Conservation (phyloP, 257 asterid genomes). For the Nicotiana undulata region DNA sequence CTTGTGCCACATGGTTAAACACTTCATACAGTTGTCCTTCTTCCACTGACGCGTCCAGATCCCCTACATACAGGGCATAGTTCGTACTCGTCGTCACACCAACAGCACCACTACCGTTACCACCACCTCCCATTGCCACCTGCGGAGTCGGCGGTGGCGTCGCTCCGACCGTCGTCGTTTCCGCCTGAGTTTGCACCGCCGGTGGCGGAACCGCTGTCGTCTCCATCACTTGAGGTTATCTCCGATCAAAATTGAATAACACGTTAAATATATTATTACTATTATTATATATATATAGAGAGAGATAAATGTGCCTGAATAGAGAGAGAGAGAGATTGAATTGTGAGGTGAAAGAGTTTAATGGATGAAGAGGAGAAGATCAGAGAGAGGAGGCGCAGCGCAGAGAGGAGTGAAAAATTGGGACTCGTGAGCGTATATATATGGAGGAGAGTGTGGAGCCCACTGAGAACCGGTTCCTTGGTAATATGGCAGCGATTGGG, state of each 20-base stretch:
- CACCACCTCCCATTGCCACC: neutral
- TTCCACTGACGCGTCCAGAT: conserved; percentile 58
- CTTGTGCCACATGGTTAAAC: conserved; percentile 63
- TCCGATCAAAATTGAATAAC: neutral
- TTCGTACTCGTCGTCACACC: conserved; percentile 16
- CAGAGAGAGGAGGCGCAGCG: neutral
- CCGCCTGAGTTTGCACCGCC: conserved; percentile 20
- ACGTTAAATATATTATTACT: neutral
- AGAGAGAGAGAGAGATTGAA: neutral
- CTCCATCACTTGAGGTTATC: conserved; percentile 25
- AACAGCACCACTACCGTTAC: neutral
- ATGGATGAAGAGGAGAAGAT: neutral
- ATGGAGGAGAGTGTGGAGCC: neutral
- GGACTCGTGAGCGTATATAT: neutral
- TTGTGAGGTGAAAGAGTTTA: neutral
- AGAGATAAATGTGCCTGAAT: neutral
- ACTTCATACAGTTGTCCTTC: conserved; percentile 57
- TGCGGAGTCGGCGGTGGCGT: conserved; percentile 24
- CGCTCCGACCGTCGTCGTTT: conserved; percentile 10
- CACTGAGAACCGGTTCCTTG: neutral
- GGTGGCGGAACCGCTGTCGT: conserved; percentile 29
- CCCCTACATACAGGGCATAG: conserved; percentile 66
- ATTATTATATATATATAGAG: neutral
- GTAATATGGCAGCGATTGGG: neutral
- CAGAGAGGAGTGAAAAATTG: neutral